Evolutionary conservation across 306 rosid genomes (phyloP), one percentile per base, ranked within the genome.

Genomic region (Sophora flavescens): DNA sequence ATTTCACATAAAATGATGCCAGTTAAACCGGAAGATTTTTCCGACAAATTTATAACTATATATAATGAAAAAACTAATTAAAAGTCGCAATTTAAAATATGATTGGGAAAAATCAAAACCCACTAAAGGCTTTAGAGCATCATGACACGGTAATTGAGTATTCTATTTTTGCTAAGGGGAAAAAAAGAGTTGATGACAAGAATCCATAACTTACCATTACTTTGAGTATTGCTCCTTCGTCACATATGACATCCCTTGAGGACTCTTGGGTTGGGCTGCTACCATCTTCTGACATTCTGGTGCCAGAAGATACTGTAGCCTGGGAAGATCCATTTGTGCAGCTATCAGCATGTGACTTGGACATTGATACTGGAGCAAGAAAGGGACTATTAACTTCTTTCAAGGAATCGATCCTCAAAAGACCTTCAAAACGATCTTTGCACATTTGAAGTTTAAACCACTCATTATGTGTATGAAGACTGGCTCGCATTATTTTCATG

Each of bases 391-490:
- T 82, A 16, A 85, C 93, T 77, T 92, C 96, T 81, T 96, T 96
- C 89, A 96, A 84, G 77, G 91, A 88, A 85, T 92, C 96, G 35
- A 96, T 89, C 85, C 80, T 89, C 86, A 96, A 54, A 36, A 92
- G 89, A 63, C 89, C 87, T 87, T 96, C 98, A 22, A 96, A 96
- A 60, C 90, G 87, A 76, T 96, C 99, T 86, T 93, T 96, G 80
- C 99, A 96, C 99, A 89, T 96, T 63, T 96, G 99, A 80, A 96
- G 98, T 81, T 91, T 91, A 74, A 92, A 96, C 99, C 98, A 96
- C 81, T 96, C 99, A 56, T 85, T 88, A 83, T 96, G 98, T 3
- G 98, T 83, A 85, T 88, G 75, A 50, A 96, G 90, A 50, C 93
- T 84, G 36, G 93, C 91, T 71, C 88, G 89, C 91, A 96, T 92